Evolutionary conservation across 2,329 filamentous ascomycete genomes (phyloP).

Genomic region (Hymenoscyphus repandus): DNA sequence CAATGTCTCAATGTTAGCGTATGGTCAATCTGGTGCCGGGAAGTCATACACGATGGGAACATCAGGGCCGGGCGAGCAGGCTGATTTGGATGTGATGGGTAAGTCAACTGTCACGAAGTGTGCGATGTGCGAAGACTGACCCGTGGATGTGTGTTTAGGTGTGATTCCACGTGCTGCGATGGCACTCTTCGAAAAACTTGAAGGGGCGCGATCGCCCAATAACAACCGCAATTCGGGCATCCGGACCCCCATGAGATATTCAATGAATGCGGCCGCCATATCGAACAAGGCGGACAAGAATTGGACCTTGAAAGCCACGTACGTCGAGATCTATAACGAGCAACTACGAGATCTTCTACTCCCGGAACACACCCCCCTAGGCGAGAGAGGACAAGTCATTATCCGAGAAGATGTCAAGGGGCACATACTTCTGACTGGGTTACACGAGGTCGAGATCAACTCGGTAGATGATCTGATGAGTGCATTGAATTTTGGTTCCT

Average conservation of each 20-base stretch:
- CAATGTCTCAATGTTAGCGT: conserved; percentile 95
- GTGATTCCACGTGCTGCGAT: conserved; percentile 91
- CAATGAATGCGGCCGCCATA: conserved; percentile 37
- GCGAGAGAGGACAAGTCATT: conserved; percentile 73
- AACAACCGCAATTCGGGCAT: conserved; percentile 65
- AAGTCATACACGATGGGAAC: conserved; percentile 99
- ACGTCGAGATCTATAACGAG: conserved; percentile 98
- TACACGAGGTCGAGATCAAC: conserved; percentile 83
- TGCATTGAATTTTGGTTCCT: conserved; percentile 86
- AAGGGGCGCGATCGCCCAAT: conserved; percentile 44
- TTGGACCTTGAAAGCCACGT: conserved; percentile 91
- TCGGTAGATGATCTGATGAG: conserved; percentile 87
- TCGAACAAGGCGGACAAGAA: conserved; percentile 54
- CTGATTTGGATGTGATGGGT: conserved; percentile 71
- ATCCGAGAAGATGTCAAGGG: conserved; percentile 94
- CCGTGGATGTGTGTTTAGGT: conserved; percentile 48
- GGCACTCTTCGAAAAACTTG: conserved; percentile 82
- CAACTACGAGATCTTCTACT: conserved; percentile 85
- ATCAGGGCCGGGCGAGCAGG: conserved; percentile 75
- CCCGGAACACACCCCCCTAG: conserved; percentile 62
- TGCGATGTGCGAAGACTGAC: conserved; percentile 15
- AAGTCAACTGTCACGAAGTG: conserved; percentile 34
- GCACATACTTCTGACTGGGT: conserved; percentile 86
- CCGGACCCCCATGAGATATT: conserved; percentile 74
- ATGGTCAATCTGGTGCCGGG: conserved; percentile 94